Evolutionary conservation across 768 basidiomycete genomes (phyloP).

Genomic region (Russula olivacea): DNA sequence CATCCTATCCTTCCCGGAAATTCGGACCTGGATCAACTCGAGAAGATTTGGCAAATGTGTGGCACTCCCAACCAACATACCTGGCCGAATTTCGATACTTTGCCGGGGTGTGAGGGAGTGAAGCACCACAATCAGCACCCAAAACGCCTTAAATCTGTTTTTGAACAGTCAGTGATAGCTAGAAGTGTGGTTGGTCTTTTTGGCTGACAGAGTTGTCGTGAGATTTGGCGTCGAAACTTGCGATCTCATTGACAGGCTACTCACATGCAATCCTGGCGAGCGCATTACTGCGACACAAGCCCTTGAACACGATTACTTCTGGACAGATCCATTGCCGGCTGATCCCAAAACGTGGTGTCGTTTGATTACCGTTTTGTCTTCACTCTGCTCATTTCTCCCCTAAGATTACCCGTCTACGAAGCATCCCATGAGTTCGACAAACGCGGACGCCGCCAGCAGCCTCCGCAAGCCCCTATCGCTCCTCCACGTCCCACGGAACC

Average conservation of each 20-base stretch:
- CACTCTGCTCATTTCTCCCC: constrained; percentile 5
- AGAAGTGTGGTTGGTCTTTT: constrained; percentile 16
- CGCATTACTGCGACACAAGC: constrained; percentile 83
- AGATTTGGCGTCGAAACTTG: constrained; percentile 69
- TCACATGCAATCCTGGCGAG: constrained; percentile 77
- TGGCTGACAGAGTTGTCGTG: constrained; percentile 11
- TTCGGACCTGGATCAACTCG: constrained; percentile 87
- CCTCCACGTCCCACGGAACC: constrained; percentile 24
- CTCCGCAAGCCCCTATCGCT: constrained; percentile 25
- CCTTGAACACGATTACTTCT: constrained; percentile 91
- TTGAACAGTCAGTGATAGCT: constrained; percentile 46
- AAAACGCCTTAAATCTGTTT: constrained; percentile 51
- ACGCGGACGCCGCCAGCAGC: constrained; percentile 50
- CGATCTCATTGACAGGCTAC: constrained; percentile 76
- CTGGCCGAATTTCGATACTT: constrained; percentile 69
- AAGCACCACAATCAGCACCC: constrained; percentile 51
- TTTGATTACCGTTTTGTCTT: not conserved
- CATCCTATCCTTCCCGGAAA: constrained; percentile 82
- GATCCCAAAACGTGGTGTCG: constrained; percentile 68
- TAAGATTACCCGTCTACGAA: constrained; percentile 69
- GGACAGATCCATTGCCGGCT: constrained; percentile 82
- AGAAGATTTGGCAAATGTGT: constrained; percentile 85
- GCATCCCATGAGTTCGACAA: constrained; percentile 81
- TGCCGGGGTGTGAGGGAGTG: constrained; percentile 78
- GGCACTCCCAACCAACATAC: constrained; percentile 79